Conservation (phyloP, 2,329 filamentous ascomycete genomes). For the Bipolaris sorokiniana region DNA sequence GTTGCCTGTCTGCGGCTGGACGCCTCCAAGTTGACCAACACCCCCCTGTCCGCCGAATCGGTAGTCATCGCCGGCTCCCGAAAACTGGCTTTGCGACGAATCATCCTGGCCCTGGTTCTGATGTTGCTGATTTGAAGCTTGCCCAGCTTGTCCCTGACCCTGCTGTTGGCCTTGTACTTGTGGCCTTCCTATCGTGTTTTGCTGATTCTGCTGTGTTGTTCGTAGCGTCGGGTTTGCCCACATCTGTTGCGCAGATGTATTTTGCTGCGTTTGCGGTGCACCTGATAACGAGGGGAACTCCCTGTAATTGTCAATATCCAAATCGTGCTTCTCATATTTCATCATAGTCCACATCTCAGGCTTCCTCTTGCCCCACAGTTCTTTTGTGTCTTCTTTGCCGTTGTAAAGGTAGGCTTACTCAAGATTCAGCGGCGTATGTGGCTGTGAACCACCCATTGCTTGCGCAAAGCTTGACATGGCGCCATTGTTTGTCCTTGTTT, state of each 20-base stretch:
- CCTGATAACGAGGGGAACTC: conserved; percentile 68
- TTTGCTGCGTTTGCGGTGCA: conserved; percentile 62
- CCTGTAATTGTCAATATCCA: conserved; percentile 49
- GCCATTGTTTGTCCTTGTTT: conserved; percentile 57
- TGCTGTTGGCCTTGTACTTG: conserved; percentile 48
- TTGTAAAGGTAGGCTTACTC: conserved; percentile 56
- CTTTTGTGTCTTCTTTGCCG: conserved; percentile 9
- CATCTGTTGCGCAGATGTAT: conserved; percentile 58
- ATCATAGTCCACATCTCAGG: neutral
- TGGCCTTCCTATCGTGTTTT: conserved; percentile 61
- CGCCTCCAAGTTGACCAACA: conserved; percentile 57
- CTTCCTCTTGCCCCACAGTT: neutral
- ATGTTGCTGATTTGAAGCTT: conserved; percentile 51
- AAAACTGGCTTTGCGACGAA: conserved; percentile 57
- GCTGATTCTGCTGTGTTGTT: conserved; percentile 59
- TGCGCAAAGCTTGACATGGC: conserved; percentile 63
- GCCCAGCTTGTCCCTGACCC: conserved; percentile 39
- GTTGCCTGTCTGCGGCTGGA: conserved; percentile 61
- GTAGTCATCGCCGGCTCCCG: conserved; percentile 61
- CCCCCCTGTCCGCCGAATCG: conserved; percentile 63
- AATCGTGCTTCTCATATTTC: conserved; percentile 19
- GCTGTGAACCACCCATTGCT: conserved; percentile 61
- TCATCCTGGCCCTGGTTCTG: conserved; percentile 52
- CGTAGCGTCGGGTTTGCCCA: conserved; percentile 65
- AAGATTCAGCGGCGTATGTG: conserved; percentile 61